Base-by-base conservation (phyloP, 2,329 filamentous ascomycete species). In the Colletotrichum noveboracense region DNA sequence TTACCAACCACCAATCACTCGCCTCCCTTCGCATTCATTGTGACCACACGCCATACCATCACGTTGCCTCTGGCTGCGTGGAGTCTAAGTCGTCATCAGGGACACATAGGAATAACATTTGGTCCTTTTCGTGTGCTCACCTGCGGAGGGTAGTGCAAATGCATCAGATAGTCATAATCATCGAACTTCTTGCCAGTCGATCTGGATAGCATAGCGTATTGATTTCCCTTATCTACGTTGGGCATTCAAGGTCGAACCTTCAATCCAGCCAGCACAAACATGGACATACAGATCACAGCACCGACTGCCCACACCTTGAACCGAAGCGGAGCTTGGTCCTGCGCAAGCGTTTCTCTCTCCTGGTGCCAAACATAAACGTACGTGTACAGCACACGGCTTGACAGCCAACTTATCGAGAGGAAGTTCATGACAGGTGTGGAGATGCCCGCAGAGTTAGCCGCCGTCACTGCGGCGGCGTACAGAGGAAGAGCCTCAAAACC, bases 241-340 rank as follows among this genome's bases (percentile, higher is more conserved):
- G 10, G 12, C 0, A 0, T 7, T 52, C 43, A 52, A 21, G n/a
- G 0, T 2, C 2, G n/a, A 18, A 10, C 8, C 10, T 58, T 58
- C 1, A 58, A 16, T 58, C 55, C 55, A 58, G 55, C 55, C 13
- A 58, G 55, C n/a, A 58, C 55, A 28, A 58, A 58, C 55, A 58
- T 58, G 0, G 55, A 58, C 55, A 58, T 58, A 18, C 55, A 58
- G 26, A 58, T 58, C 14, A 0, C 1, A 0, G 26, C 26, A 28
- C 55, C 55, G 0, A 24, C 3, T 28, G 55, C 26, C 55, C 55
- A 58, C 55, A 58, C 24, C 21, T 58, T 58, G 55, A 58, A 58
- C 7, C 24, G 55, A 58, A 58, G 55, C 3, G 55, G 55, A 16
- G 24, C 21, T 7, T 58, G 55, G 14, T 16, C 55, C 8, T 6